These are phyloP conservation scores for Zostera marina DNA, from an alignment of 116 monocot species.

Conservation along the genomic window DNA sequence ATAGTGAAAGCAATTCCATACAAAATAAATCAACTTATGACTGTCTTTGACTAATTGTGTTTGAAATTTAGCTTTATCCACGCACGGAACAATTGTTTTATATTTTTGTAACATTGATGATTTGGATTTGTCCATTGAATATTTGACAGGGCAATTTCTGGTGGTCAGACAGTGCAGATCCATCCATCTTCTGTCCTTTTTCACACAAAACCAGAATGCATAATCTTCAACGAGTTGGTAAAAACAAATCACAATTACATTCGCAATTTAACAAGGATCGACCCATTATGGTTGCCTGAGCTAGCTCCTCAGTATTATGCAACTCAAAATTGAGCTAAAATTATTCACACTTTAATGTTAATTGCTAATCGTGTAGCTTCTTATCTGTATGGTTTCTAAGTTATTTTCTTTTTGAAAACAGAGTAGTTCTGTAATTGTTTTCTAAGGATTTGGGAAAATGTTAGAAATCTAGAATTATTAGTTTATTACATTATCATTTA, in stretches of 20 bases:
- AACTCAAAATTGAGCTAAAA: neutral
- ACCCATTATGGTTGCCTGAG: conserved; percentile 74
- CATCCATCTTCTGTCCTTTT: conserved; percentile 86
- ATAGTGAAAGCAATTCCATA: too few species aligned
- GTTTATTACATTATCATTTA: too few species aligned
- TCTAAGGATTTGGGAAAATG: too few species aligned
- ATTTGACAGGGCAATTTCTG: conserved; percentile 44
- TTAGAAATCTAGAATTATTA: too few species aligned
- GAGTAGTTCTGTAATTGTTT: too few species aligned
- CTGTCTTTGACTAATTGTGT: too few species aligned
- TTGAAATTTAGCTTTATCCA: too few species aligned
- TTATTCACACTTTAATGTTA: neutral
- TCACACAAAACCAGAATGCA: conserved; percentile 55
- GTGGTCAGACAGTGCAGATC: conserved; percentile 62
- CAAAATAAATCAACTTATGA: too few species aligned
- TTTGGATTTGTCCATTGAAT: neutral
- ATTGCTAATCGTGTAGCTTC: too few species aligned
- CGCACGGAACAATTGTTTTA: neutral
- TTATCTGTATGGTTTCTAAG: too few species aligned
- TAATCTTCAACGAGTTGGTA: conserved; percentile 76
- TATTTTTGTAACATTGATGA: neutral
- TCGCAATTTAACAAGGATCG: conserved; percentile 53
- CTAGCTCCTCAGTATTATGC: conserved; percentile 70
- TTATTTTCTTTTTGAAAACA: too few species aligned
- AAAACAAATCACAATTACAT: conserved; percentile 69